A percentile compares a stretch with the other conserved stretches of the same genome.
Evolutionary conservation across 2,329 filamentous ascomycete genomes (phyloP).

Genomic region (Geosmithia flava): DNA sequence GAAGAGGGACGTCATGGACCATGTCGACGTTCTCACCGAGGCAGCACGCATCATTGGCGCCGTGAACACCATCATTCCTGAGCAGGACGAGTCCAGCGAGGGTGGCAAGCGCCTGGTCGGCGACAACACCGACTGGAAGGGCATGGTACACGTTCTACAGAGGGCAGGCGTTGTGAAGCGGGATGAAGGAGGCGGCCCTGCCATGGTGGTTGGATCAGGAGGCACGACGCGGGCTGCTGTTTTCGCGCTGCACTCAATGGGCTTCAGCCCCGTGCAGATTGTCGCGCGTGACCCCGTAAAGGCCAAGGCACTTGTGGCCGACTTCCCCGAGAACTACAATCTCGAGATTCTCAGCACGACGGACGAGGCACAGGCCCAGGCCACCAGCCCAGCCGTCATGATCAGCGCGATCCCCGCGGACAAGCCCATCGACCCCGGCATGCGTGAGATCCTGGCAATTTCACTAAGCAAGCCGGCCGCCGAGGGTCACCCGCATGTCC

Average conservation of each 20-base stretch:
- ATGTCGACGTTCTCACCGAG: conserved; percentile 69
- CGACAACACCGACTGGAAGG: conserved; percentile 92
- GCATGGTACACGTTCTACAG: conserved; percentile 72
- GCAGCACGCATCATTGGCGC: conserved; percentile 78
- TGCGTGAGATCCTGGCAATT: conserved; percentile 40
- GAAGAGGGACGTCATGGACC: conserved; percentile 74
- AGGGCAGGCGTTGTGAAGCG: conserved; percentile 45
- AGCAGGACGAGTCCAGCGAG: conserved; percentile 19
- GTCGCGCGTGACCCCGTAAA: conserved; percentile 65
- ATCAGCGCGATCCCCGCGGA: conserved; percentile 89
- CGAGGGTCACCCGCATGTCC: conserved; percentile 35
- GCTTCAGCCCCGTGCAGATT: conserved; percentile 77
- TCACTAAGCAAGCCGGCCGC: conserved; percentile 7
- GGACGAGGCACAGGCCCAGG: conserved; percentile 30
- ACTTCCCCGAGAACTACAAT: conserved; percentile 64
- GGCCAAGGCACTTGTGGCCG: conserved; percentile 51
- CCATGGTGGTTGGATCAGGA: conserved; percentile 78
- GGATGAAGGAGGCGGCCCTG: conserved; percentile 29
- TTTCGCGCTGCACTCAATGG: conserved; percentile 74
- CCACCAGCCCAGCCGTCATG: conserved; percentile 50
- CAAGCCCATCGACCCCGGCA: conserved; percentile 60
- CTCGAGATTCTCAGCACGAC: conserved; percentile 47
- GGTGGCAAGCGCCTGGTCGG: conserved; percentile 52
- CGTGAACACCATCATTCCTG: conserved; percentile 81
- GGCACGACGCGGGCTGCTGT: conserved; percentile 88